Evolutionary conservation across 2,329 filamentous ascomycete species (phyloP).

Genomic region (Didymella pinodella): DNA sequence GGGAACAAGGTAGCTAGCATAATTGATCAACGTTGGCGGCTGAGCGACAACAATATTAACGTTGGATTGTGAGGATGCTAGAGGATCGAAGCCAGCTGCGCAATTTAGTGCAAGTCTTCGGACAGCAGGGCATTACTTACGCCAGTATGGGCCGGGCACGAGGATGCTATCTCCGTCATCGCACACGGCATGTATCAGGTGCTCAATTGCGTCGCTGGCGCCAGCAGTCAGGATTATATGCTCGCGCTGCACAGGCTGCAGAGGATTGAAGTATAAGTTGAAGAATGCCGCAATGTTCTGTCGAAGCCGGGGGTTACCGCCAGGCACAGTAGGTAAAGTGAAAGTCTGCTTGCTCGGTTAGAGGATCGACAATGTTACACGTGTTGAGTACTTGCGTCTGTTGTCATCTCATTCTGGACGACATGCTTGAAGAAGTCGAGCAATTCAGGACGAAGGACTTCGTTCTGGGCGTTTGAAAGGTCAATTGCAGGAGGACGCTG

Average conservation of each 20-base stretch:
- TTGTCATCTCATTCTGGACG: neutral
- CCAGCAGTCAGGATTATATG: slow-evolving; percentile 1
- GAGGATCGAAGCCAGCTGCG: neutral
- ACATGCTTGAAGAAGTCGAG: neutral
- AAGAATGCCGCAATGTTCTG: neutral
- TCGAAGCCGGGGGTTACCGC: neutral
- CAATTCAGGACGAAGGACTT: neutral
- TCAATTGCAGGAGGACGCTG: neutral
- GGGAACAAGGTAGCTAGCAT: neutral
- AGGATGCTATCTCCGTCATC: neutral
- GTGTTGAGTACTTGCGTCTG: neutral
- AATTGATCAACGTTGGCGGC: slow-evolving; percentile 3
- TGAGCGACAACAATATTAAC: slow-evolving; percentile 2
- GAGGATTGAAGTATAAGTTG: neutral
- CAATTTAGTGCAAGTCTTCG: neutral
- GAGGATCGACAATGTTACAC: neutral
- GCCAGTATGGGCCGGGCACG: neutral
- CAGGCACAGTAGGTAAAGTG: neutral
- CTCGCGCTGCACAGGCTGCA: neutral
- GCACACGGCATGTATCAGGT: neutral
- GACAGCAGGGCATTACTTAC: neutral
- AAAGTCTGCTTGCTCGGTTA: neutral
- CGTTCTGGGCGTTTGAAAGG: slow-evolving; percentile 5
- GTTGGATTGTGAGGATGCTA: neutral
- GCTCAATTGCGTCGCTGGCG: slow-evolving; percentile 3